phyloP scores from a whole-genome alignment of 73 alveolate species.

The Tetrahymena malaccensis region DNA sequence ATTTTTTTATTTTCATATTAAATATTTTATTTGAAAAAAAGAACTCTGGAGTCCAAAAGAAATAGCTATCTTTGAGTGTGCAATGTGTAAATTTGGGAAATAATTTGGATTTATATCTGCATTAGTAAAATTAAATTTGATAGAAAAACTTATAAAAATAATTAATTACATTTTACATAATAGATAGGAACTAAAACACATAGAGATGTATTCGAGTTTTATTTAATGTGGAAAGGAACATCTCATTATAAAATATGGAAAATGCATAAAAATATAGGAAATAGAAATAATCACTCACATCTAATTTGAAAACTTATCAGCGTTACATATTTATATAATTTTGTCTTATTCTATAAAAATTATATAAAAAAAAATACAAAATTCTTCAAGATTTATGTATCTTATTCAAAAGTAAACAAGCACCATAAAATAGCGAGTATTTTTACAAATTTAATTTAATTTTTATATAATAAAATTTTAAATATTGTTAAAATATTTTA shows the following conservation, averaged over 20 bases:
- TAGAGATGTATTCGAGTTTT: neutral
- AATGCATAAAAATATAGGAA: neutral
- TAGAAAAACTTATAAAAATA: neutral
- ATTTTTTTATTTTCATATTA: neutral
- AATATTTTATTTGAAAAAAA: neutral
- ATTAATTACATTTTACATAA: neutral
- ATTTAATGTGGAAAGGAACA: neutral
- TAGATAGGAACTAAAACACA: neutral
- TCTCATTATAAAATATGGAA: neutral
- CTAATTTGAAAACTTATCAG: neutral
- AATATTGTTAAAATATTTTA: too few species aligned
- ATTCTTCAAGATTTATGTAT: neutral
- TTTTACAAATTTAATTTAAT: too few species aligned
- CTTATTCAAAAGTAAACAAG: too few species aligned
- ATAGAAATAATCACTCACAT: neutral
- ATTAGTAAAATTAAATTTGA: neutral
- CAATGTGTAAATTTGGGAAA: neutral
- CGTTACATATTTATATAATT: too few species aligned
- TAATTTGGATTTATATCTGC: neutral
- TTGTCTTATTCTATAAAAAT: neutral
- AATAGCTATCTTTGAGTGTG: neutral
- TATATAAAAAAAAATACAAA: too few species aligned
- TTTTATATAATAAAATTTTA: too few species aligned
- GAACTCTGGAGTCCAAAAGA: neutral
- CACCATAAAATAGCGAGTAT: too few species aligned